Base-by-base conservation (phyloP, 495 filamentous ascomycete genomes). In the Penicillium ochrochloron region DNA sequence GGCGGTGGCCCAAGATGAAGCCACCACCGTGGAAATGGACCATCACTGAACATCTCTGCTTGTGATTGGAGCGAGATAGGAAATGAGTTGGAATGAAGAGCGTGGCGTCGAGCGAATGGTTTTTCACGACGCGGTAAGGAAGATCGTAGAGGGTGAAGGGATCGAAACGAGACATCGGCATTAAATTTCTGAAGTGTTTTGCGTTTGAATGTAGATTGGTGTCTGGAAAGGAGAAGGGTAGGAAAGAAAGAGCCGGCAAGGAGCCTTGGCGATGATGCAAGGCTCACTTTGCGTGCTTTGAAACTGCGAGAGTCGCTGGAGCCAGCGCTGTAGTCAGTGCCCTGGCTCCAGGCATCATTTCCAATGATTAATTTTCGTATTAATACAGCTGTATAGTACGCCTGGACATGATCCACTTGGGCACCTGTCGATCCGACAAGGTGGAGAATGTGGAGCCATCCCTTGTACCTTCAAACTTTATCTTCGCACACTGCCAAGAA, bases 1-100 rank as follows among this genome's bases (percentile, higher is more conserved):
- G 55, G 14, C 55, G 33, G 55, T 57, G 23, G 31, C 55, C 55
- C 14, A n/a, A 14, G 34, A 57, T 57, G 17, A 57, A 34, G 33
- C 55, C 55, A 25, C 55, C 55, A 6, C 55, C 55, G 37, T 57
- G 55, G 37, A 35, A 57, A n/a, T 34, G 55, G n/a, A 57, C 29
- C 17, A 57, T 29, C 33, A 57, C 33, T 37, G 55, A 34, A 15
- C 55, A 39, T 39, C 12, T 39, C 35, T 39, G 35, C 35, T 39
- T 39, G 35, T 15, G 12, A 39, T 39, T 39, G 35, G 35, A 39
- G 35, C 35, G 35, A 39, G 35, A 39, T 39, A 39, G 12, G 35
- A 39, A 39, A 39, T 39, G 35, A 39, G 35, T 39, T 39, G 35
- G 35, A 39, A 39, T 39, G 35, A 39, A 39, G 35, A 39, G 35